phyloP scores from a whole-genome alignment of 805 yeast genomes.

The Kuraishia cidri region DNA sequence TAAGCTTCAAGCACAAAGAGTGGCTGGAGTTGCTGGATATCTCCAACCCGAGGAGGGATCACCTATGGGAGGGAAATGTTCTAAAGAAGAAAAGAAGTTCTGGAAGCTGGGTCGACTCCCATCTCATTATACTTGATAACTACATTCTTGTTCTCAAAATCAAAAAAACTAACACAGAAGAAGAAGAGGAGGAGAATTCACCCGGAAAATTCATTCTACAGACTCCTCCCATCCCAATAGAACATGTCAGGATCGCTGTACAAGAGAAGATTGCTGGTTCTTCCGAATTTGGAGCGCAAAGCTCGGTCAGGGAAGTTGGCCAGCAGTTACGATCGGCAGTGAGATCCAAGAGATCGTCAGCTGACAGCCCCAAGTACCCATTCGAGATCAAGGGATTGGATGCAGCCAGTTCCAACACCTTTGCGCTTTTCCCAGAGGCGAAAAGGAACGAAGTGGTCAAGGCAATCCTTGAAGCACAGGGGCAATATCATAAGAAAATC shows the following conservation, averaged over 20 bases:
- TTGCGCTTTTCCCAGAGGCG: too few species aligned
- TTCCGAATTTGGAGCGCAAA: too few species aligned
- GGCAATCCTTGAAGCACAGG: too few species aligned
- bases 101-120: constrained; percentile 18
- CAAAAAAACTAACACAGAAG: constrained; percentile 23
- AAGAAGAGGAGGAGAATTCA: constrained; percentile 33
- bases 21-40: background rate
- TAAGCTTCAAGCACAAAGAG: background rate
- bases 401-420: too few species aligned
- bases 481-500: too few species aligned
- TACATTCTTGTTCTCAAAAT: constrained; percentile 37
- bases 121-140: constrained; percentile 62
- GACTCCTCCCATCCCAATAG: constrained; percentile 56
- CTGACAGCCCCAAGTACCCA: constrained; percentile 1
- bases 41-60: constrained; percentile 51
- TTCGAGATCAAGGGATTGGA: constrained; percentile 18
- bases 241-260: constrained; percentile 43
- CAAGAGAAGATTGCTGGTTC: constrained; percentile 23
- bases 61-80: background rate
- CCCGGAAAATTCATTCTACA: constrained; percentile 25
- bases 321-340: background rate
- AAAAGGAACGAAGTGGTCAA: too few species aligned
- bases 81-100: background rate
- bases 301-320: constrained; percentile 1
- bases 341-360: background rate